Percentiles rank a stretch among this genome's conserved stretches.
Conservation (phyloP, 306 rosid genomes). For the Begonia masoniana region DNA sequence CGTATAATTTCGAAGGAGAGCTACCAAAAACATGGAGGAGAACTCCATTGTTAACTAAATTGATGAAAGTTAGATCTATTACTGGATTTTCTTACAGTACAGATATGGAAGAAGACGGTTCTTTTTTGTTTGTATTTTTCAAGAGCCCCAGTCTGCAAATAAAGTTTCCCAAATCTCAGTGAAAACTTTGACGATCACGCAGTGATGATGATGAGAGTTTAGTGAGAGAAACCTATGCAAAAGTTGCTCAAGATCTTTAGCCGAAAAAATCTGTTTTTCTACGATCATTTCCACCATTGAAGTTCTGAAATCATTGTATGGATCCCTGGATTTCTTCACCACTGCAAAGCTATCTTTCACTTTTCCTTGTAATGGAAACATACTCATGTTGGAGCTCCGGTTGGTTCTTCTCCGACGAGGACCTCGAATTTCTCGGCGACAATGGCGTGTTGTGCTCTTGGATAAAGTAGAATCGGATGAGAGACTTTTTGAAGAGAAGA, state of each 20-base stretch:
- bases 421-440: slow-evolving; percentile 11
- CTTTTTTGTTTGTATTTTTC: slow-evolving; percentile 2
- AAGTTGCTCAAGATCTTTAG: slow-evolving; percentile 61
- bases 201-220: slow-evolving; percentile 62
- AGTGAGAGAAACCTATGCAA: slow-evolving; percentile 77
- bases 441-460: slow-evolving; percentile 14
- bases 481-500: slow-evolving; percentile 61
- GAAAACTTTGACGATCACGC: slow-evolving; percentile 71
- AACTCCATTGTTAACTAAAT: no score
- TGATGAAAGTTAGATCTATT: not conserved
- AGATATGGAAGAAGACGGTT: slow-evolving; percentile 10
- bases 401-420: slow-evolving; percentile 7
- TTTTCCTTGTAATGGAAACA: slow-evolving; percentile 49
- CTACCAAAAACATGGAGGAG: no score
- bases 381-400: slow-evolving; percentile 32
- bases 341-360: slow-evolving; percentile 83
- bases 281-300: slow-evolving; percentile 96
- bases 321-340: slow-evolving; percentile 88
- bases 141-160: slow-evolving; percentile 54
- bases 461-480: slow-evolving; percentile 60
- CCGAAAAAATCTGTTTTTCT: slow-evolving; percentile 77
- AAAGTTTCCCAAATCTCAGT: slow-evolving; percentile 88
- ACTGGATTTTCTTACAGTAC: not conserved
- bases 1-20: no score
- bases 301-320: slow-evolving; percentile 73